Percentiles rank a stretch among this genome's conserved stretches.
Conservation (phyloP, 768 basidiomycete genomes). For the Boletus subparvulus region DNA sequence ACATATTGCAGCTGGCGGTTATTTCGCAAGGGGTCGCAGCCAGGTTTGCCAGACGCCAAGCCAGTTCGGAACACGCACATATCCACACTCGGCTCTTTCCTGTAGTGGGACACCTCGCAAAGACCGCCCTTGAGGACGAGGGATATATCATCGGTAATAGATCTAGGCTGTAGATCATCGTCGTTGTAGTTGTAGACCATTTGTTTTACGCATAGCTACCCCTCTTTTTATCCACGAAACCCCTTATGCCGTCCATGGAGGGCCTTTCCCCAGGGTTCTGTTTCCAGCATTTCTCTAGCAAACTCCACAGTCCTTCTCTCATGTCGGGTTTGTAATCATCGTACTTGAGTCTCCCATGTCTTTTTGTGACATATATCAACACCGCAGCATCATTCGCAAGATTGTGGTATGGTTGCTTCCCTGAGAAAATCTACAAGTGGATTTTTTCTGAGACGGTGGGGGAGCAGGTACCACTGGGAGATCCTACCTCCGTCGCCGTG, state of each 20-base stretch:
- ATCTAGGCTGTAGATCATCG: slow-evolving; percentile 27
- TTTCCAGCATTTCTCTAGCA: slow-evolving; percentile 22
- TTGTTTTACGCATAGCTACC: slow-evolving; percentile 8
- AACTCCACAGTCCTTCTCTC: slow-evolving; percentile 18
- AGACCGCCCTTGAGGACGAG: slow-evolving; percentile 53
- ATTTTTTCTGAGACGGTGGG: not conserved
- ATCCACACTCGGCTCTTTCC: slow-evolving; percentile 49
- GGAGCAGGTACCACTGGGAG: not conserved
- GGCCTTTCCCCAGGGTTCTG: slow-evolving; percentile 9
- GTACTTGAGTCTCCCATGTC: slow-evolving; percentile 13
- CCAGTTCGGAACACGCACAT: slow-evolving; percentile 78
- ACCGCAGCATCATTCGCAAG: slow-evolving; percentile 16
- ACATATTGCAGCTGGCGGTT: slow-evolving; percentile 56
- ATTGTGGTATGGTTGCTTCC: slow-evolving; percentile 20
- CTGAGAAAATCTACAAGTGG: slow-evolving; percentile 24
- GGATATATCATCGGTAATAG: slow-evolving; percentile 33
- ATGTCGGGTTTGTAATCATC: slow-evolving; percentile 21
- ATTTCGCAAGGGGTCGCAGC: slow-evolving; percentile 92
- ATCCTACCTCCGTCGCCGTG: slow-evolving; percentile 35
- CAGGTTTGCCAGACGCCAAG: slow-evolving; percentile 79
- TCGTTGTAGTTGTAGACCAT: not conserved
- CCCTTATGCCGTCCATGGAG: slow-evolving; percentile 11
- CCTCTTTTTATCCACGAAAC: slow-evolving; percentile 23
- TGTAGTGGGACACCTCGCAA: slow-evolving; percentile 63
- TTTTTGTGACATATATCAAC: slow-evolving; percentile 14